Base-by-base conservation (phyloP, 2,329 filamentous ascomycete species). In the Lecanosticta acicola region DNA sequence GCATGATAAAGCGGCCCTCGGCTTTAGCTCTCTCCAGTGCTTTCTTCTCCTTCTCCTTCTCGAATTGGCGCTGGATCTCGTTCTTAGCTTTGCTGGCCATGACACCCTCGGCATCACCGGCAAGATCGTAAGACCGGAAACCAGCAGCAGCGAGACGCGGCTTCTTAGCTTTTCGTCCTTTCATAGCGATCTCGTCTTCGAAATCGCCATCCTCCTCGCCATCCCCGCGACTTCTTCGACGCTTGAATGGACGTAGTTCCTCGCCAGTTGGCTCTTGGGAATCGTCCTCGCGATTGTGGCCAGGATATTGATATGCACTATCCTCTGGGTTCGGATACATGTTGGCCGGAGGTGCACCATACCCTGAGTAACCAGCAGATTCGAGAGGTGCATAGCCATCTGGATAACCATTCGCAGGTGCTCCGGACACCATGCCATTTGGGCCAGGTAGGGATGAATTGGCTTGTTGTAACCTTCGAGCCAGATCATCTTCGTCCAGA, bases 21-120 rank as follows among this genome's bases (percentile, higher is more conserved):
- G 66, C 67, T 49, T 65, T 65, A 1, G 64, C 59, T 61, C 69
- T 59, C 54, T 71, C 61, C 2, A 67, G 53, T 1, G 64, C 62
- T 39, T 65, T 66, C 5, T 60, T 58, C 52, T 74, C 66, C 37
- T 73, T 66, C 51, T 73, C 68, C 42, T 69, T 70, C 48, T 72
- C 68, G 46, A 71, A 75, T 45, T 75, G 68, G 38, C 69, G 65
- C 8, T 70, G 70, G 8, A 71, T 68, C 19, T 67, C 66, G 35
- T 64, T 72, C 56, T 70, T 72, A 53, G 64, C 56, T 17, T 57
- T 60, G 32, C 53, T 54, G 1, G 57, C 50, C 19, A 48, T 47
- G 3, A 59, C 41, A 11, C 50, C 55, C 14, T 49, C 48, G 2
- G 53, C 52, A 14, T 49, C 44, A 14, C 63, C 59, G 19, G 59